Base-by-base conservation (phyloP, 306 rosid species). In the Spatholobus suberectus region DNA sequence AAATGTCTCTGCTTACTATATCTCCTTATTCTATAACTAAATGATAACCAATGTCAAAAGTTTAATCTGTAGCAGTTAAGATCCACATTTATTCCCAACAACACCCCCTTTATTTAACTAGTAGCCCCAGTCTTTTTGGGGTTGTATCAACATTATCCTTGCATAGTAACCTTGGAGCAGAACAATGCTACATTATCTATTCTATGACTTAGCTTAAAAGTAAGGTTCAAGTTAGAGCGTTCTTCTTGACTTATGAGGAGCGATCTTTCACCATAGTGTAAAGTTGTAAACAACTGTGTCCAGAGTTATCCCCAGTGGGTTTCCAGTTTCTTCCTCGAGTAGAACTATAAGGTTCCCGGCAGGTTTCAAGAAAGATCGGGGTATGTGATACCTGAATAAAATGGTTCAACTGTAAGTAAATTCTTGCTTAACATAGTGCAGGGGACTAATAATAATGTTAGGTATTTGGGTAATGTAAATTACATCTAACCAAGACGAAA, bases 301-400 rank as follows among this genome's bases (percentile, higher is more conserved):
- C 44, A 85, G 35, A 85, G 86, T 72, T 73, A 85, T 82, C 57
- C 80, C 82, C 2, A 88, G 78, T 6, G 95, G 95, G 81, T 90
- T 82, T n/a, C 92, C 94, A 21, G 23, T 87, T 87, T 94, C 92
- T 90, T 94, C 97, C 86, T 90, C 98, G 0, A 88, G 59, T 46
- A 94, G 85, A 82, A 92, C 85, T 67, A 95, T 76, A 55, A 85
- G 83, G 86, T 95, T 95, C 43, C 85, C 85, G 0, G 44, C 86
- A n/a, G 94, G 76, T 83, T 89, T 87, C 27, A 95, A 91, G 85
- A 89, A 77, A 23, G 98, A 89, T 67, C 94, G 83, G 0, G 98
- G 98, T 15, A 93, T 82, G 73, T 95, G 82, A 81, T 95, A 93
- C 97, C 98, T 94, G 67, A 73, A 88, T 51, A 43, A 57, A 67